Evolutionary conservation across 352 stramenopile genomes (phyloP), one percentile per base, ranked within the genome.

Genomic region (Pythium aphanidermatum): DNA sequence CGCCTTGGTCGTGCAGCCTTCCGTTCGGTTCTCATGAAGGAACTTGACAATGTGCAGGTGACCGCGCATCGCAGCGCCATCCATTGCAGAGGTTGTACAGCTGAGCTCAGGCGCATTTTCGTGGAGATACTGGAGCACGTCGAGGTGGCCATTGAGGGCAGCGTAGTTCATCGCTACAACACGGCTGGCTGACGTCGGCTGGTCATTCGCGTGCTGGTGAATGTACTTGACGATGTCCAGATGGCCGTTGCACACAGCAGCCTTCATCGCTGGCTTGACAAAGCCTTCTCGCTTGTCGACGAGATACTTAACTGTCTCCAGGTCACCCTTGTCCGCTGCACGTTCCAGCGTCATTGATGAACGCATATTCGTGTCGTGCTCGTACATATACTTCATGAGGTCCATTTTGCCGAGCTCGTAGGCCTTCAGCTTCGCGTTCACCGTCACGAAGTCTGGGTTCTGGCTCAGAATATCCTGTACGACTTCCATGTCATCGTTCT

Each of bases 351-450:
- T 76, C 38, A 69, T 70, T 14, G 73, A 60, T 13, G 64, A 56
- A 1, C 57, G 68, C 24, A 43, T 4, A 36, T 74, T 68, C 9
- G 60, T 49, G 13, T 64, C 56, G 34, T 68, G 56, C 33, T 86
- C 74, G 30, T 86, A 83, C 41, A 86, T 33, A 24, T 70, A 60
- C 37, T 56, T 63, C n/a, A 86, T 61, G 41, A 83, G 63, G 28
- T 78, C 64, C 14, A 35, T 32, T 36, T 74, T 67, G 14, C 59
- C 63, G 0, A 14, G 27, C 14, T 63, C 62, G 53, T 74, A 82
- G 27, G 70, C 73, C 28, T 57, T 35, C 9, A 66, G 44, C 51
- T 85, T 85, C 10, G 67, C 73, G 16, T 81, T 59, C 4, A 59
- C 58, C 11, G 63, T 67, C 17, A 67, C 52, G 21, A 52, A 23